Evolutionary conservation across 805 yeast species (phyloP).

Genomic region (Starmerella sirachaensis): DNA sequence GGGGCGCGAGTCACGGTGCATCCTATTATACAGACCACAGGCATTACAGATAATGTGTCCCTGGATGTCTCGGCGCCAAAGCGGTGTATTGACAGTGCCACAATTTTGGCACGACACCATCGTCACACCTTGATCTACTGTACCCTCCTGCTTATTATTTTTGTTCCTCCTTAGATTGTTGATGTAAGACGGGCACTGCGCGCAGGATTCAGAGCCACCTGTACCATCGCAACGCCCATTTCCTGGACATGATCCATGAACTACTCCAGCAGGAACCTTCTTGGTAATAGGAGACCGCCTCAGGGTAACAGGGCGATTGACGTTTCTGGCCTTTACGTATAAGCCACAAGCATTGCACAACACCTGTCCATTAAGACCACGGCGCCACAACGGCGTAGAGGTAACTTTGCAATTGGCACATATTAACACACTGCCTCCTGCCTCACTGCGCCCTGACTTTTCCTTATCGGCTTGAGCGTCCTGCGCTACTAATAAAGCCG

Average conservation of each 20-base stretch:
- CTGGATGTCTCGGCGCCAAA: conserved; percentile 72
- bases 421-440: too few species aligned
- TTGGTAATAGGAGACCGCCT: conserved; percentile 31
- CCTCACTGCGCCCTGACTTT: too few species aligned
- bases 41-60: conserved; percentile 85
- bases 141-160: neutral
- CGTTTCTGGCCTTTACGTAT: conserved; percentile 47
- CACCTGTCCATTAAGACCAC: conserved; percentile 84
- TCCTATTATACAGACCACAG: conserved; percentile 61
- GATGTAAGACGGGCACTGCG: conserved; percentile 64
- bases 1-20: conserved; percentile 71
- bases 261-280: conserved; percentile 11
- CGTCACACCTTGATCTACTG: conserved; percentile 4
- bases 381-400: conserved; percentile 89
- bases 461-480: too few species aligned
- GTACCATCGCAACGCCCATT: conserved; percentile 79
- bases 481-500: too few species aligned
- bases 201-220: conserved; percentile 70
- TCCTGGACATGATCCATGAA: conserved; percentile 52
- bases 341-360: conserved; percentile 95
- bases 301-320: conserved; percentile 54
- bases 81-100: conserved; percentile 72
- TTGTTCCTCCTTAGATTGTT: conserved; percentile 43
- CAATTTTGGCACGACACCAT: conserved; percentile 73
- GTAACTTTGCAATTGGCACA: conserved; percentile 89